Evolutionary conservation across 192 early-diverging fungal genomes (phyloP).

Genomic region (Haplosporangium gracile): DNA sequence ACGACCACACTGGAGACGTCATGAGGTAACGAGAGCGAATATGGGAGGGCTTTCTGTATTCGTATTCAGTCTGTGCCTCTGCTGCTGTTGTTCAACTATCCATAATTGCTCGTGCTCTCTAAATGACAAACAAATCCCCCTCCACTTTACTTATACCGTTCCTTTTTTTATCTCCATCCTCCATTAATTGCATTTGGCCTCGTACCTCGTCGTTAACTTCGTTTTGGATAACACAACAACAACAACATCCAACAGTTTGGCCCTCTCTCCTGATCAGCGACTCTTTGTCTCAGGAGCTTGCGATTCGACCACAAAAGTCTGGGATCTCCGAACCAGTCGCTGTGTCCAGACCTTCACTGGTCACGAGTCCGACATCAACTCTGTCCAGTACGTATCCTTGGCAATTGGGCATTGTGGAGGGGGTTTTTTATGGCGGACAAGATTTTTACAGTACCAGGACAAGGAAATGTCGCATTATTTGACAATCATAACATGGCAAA

Average conservation of each 20-base stretch:
- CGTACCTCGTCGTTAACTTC: too few species aligned
- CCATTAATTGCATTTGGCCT: background rate
- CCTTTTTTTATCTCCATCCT: background rate
- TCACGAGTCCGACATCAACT: constrained; percentile 99
- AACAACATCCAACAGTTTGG: constrained; percentile 66
- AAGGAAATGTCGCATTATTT: background rate
- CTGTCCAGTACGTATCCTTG: constrained; percentile 83
- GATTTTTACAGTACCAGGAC: background rate
- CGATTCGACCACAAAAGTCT: constrained; percentile 98
- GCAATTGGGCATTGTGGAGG: background rate
- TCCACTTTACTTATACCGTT: background rate
- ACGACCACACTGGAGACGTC: constrained; percentile 98
- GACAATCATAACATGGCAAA: background rate
- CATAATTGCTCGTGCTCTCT: background rate
- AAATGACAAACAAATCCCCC: constrained; percentile 9
- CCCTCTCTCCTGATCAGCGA: constrained; percentile 92
- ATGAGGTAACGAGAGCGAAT: constrained; percentile 74
- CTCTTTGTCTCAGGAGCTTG: constrained; percentile 99
- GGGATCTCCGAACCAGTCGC: constrained; percentile 96
- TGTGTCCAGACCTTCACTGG: constrained; percentile 99
- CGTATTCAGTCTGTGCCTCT: background rate
- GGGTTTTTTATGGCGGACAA: background rate
- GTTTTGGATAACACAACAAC: background rate
- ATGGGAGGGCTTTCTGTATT: background rate
- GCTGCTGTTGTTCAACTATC: background rate